Evolutionary conservation across 1,139 yeast genomes (phyloP), one percentile per base, ranked within the genome.

Genomic region (Candida albicans): DNA sequence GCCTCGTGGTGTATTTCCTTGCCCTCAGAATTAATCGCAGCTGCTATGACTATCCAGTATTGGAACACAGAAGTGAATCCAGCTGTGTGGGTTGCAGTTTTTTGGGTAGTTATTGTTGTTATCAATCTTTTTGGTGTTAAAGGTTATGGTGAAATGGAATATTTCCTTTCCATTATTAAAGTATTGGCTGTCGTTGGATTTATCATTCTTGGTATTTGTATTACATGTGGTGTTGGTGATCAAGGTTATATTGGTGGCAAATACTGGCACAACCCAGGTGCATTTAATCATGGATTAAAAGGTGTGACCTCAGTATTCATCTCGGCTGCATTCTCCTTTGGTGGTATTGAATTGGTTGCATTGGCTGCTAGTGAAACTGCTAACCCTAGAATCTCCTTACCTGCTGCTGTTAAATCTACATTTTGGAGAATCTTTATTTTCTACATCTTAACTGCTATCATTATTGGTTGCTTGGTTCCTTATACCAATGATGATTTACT

Each of bases 231-330:
- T 41, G 77, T 61, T 27, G 77, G 77, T 10, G 55, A 57, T 26
- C 66, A 66, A 47, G 73, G 73, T 12, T 72, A 69, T 48, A 60
- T 72, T 41, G 77, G 77, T 12, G 68, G 62, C 18, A 59, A 48
- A 43, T 67, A 68, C 55, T 73, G 77, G 77, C 62, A 59, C 39
- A 42, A 64, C 31, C 75, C 76, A 1, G 77, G 77, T 8, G 59
- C 88, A 0, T 73, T 73, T 73, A 67, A 76, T 70, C 47, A 68
- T 59, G 77, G 79, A 70, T 46, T 87, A 79, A 88, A 89, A 61
- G 96, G 96, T 53, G 81, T 88, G 26, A 80, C 89, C 56, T 71
- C 87, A n/a, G 86, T 86, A 28, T 86, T 90, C 56, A 89, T 90
- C 41, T 79, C 84, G 28, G 95, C 96, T 25, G 95, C 96, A 6